Percentiles rank a stretch among this genome's conserved stretches.
phyloP scores from a whole-genome alignment of 2,329 filamentous ascomycete species.

The Alternaria novae-zelandiae region DNA sequence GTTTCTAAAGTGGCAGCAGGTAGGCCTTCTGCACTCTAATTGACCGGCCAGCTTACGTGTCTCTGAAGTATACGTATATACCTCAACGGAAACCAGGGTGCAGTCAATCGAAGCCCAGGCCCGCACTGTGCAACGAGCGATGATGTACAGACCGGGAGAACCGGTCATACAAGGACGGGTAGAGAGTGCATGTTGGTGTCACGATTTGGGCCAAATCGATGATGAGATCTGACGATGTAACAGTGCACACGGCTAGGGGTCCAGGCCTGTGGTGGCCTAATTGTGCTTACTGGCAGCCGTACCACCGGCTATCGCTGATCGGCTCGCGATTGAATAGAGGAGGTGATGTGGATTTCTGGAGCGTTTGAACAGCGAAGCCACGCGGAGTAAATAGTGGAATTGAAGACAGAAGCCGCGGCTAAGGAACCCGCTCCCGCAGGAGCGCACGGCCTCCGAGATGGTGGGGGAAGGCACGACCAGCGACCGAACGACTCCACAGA shows the following conservation, averaged over 20 bases:
- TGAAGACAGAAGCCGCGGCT: constrained; percentile 4
- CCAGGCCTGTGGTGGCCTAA: neutral
- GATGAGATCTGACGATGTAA: constrained; percentile 8
- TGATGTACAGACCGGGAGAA: constrained; percentile 7
- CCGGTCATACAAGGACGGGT: constrained; percentile 14
- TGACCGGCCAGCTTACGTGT: neutral
- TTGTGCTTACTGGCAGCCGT: neutral
- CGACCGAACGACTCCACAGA: constrained; percentile 14
- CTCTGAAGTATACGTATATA: neutral
- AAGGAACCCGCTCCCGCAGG: constrained; percentile 14
- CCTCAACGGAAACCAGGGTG: neutral
- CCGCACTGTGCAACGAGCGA: neutral
- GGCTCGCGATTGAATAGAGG: neutral
- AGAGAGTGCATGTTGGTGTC: constrained; percentile 1
- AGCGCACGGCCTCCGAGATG: constrained; percentile 19
- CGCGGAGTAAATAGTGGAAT: neutral
- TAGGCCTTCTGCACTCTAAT: neutral
- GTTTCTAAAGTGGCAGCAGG: neutral
- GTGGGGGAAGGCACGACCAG: constrained; percentile 18
- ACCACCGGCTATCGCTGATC: neutral
- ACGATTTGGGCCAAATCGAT: neutral
- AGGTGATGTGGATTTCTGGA: neutral
- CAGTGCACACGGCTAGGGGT: neutral
- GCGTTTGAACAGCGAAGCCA: neutral
- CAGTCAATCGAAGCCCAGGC: neutral